Percentiles rank a stretch among this genome's conserved stretches.
phyloP scores from a whole-genome alignment of 2,329 filamentous ascomycete species.

The Alternaria tenuissima region DNA sequence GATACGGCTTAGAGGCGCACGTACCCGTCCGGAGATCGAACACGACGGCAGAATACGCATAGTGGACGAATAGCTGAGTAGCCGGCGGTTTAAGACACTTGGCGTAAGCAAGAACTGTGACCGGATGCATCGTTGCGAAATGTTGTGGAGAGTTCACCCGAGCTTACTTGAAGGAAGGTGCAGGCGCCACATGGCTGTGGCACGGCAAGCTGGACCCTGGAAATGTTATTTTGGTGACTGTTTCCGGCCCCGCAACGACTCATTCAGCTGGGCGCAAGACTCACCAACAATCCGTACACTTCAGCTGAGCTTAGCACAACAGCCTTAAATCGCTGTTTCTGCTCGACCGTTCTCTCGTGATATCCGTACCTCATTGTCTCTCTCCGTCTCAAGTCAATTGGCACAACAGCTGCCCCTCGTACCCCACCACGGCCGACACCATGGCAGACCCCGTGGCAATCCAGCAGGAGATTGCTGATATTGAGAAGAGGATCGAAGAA shows the following conservation, averaged over 20 bases:
- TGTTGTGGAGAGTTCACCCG: not conserved
- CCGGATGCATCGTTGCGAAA: not conserved
- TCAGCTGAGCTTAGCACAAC: conserved; percentile 16
- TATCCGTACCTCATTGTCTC: not conserved
- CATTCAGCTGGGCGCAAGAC: conserved; percentile 26
- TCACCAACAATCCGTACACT: conserved; percentile 12
- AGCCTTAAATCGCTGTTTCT: conserved; percentile 4
- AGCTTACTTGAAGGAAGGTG: not conserved
- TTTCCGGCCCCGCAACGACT: conserved; percentile 24
- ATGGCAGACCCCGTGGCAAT: conserved; percentile 43
- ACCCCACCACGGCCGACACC: conserved; percentile 47
- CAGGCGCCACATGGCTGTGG: conserved; percentile 14
- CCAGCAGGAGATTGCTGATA: conserved; percentile 41
- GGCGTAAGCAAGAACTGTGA: not conserved
- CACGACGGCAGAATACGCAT: no score
- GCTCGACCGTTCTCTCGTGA: not conserved
- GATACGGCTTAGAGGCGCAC: no score
- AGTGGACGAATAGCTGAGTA: no score
- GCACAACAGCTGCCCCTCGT: conserved; percentile 25
- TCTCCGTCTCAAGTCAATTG: conserved; percentile 14
- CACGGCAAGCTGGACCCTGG: conserved; percentile 16
- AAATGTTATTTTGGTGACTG: conserved; percentile 21
- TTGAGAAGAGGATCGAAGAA: conserved; percentile 45
- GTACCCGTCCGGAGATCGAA: no score
- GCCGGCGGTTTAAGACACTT: not conserved